Conservation (phyloP, 495 filamentous ascomycete genomes). For the Hyaloscypha variabilis region DNA sequence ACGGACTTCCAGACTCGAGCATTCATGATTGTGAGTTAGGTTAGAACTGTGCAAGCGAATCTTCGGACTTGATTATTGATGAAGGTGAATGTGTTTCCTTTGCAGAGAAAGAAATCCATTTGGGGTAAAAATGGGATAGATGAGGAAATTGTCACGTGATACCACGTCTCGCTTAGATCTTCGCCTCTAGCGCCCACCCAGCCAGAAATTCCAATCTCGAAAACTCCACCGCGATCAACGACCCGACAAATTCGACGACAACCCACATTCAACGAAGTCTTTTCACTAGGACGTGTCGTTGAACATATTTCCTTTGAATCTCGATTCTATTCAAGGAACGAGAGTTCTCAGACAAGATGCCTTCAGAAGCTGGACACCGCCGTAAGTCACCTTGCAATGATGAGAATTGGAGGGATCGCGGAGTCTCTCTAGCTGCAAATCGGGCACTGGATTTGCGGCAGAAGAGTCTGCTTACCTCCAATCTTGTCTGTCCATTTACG, state of each 20-base stretch:
- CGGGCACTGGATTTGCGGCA: background rate
- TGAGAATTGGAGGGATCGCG: slow-evolving; percentile 21
- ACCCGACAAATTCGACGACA: slow-evolving; percentile 32
- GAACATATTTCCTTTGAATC: slow-evolving; percentile 21
- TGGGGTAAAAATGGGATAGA: no score
- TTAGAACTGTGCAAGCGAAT: background rate
- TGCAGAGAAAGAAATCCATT: background rate
- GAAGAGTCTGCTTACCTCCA: background rate
- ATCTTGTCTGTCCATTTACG: background rate
- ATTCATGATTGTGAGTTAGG: background rate
- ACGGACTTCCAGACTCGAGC: background rate
- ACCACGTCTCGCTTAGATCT: slow-evolving; percentile 4
- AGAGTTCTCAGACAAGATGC: slow-evolving; percentile 64
- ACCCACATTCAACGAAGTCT: slow-evolving; percentile 30
- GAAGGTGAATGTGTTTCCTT: background rate
- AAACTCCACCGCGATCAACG: slow-evolving; percentile 7
- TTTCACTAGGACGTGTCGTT: slow-evolving; percentile 32
- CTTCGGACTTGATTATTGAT: background rate
- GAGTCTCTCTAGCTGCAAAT: slow-evolving; percentile 25
- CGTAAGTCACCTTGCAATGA: slow-evolving; percentile 57
- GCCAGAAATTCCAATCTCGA: slow-evolving; percentile 23
- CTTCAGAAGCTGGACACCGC: slow-evolving; percentile 82
- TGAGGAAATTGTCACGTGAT: no score
- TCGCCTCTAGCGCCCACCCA: background rate
- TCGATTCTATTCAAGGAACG: slow-evolving; percentile 28